Base-by-base conservation (phyloP, 208 protist species). In the Leishmania lainsoni region DNA sequence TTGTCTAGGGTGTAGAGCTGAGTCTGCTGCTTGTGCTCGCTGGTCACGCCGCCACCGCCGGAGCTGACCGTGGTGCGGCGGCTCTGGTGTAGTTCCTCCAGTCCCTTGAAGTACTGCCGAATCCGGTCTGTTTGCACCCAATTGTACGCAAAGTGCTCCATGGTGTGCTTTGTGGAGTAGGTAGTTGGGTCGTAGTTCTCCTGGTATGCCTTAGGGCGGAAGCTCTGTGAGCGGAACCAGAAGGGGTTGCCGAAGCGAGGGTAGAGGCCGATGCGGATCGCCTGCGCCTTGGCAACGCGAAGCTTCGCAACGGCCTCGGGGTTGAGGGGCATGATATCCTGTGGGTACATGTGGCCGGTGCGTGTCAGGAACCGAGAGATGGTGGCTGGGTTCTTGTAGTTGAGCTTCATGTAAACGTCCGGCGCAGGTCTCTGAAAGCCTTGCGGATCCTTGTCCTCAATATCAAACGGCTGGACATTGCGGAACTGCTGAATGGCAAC, bases 351-450 rank as follows among this genome's bases (percentile, higher is more conserved):
- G 87, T 96, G 93, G 0, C 95, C 95, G 6, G 93, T 96, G 70
- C 93, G 92, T 12, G 93, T 97, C 35, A 97, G 84, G 81, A 97
- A 98, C 68, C 92, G 93, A 1, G 91, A 96, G 56, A 98, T 94
- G 69, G 92, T 96, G 42, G 92, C 92, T 0, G 95, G 95, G 81
- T 98, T 98, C 80, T 98, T 98, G 87, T 98, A 96, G 84, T 98
- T 96, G 20, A 98, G 87, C 86, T 98, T 98, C 95, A 98, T 98
- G 86, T 97, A 98, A 72, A 96, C 92, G 69, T 97, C 91, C 35
- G 91, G 92, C 29, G 88, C 83, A 17, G 94, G 94, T 5, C 89
- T 88, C 81, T 95, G 87, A 65, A 95, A 91, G 26, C 92, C 92
- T 45, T 95, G 91, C 26, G 92, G 93, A 79, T 97, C 94, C 74